phyloP scores from a whole-genome alignment of 306 rosid species.

The Ormosia semicastrata region DNA sequence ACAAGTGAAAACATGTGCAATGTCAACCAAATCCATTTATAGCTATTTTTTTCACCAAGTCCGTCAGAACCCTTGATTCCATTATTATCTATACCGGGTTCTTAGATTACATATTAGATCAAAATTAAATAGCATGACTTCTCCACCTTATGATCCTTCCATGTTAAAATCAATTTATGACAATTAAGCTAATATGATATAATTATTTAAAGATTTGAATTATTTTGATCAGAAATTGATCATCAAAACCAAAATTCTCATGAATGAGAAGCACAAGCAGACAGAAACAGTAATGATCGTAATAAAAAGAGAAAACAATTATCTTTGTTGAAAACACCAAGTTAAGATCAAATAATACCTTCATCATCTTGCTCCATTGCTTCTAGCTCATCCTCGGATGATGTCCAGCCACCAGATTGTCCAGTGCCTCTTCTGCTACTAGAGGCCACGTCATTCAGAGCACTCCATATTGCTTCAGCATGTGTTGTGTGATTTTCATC shows the following conservation, averaged over 20 bases:
- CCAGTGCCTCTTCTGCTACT: conserved; percentile 51
- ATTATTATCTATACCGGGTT: not conserved
- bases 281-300: not conserved
- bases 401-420: conserved; percentile 75
- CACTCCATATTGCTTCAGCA: conserved; percentile 85
- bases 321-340: not conserved
- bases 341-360: conserved; percentile 45
- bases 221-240: conserved; percentile 7
- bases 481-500: conserved; percentile 43
- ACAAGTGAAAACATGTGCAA: not conserved
- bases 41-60: not conserved
- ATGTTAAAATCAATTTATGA: not conserved
- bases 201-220: conserved; percentile 12
- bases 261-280: conserved; percentile 22
- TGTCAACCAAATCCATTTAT: conserved; percentile 10
- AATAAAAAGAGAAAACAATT: not conserved
- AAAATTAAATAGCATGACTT: not conserved
- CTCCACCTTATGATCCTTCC: not conserved
- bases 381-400: conserved; percentile 92
- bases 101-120: not conserved
- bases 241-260: conserved; percentile 12
- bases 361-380: conserved; percentile 81
- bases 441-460: conserved; percentile 78
- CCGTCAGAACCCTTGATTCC: not conserved
- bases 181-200: not conserved